phyloP scores from a whole-genome alignment of 164 flowering plant species.

The Chloranthus sessilifolius region DNA sequence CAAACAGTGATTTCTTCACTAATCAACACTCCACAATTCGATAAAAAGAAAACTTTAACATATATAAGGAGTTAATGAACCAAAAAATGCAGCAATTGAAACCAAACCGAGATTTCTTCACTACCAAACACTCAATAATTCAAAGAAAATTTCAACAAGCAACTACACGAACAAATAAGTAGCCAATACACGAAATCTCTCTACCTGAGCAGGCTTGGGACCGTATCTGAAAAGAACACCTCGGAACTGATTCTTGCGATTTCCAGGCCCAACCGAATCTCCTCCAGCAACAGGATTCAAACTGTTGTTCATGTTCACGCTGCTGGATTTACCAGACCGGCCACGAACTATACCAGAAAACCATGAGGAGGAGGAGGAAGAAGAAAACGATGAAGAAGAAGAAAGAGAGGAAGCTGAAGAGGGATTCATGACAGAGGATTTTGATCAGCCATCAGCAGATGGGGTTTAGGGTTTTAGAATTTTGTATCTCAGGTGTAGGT shows the following conservation, averaged over 20 bases:
- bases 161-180: no score
- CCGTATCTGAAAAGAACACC: constrained; percentile 88
- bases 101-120: no score
- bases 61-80: no score
- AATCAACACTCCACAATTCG: no score
- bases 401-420: constrained; percentile 4
- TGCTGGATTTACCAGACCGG: constrained; percentile 33
- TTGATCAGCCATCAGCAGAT: not conserved
- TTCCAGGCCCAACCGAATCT: constrained; percentile 31
- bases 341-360: constrained; percentile 72
- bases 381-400: not conserved
- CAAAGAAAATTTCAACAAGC: no score
- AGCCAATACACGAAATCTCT: no score
- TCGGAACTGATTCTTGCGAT: constrained; percentile 55
- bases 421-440: constrained; percentile 4
- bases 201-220: constrained; percentile 72
- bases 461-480: no score
- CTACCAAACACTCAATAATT: no score
- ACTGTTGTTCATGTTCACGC: constrained; percentile 26
- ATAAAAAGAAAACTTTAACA: no score
- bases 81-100: no score
- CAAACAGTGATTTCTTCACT: no score
- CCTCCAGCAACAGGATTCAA: constrained; percentile 12
- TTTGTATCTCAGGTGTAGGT: no score
- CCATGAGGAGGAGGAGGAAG: constrained; percentile 55